These are phyloP conservation scores for Sphagnum magellanicum DNA, from an alignment of 228 moss, liverwort and hornwort genomes.

Conservation along the genomic window DNA sequence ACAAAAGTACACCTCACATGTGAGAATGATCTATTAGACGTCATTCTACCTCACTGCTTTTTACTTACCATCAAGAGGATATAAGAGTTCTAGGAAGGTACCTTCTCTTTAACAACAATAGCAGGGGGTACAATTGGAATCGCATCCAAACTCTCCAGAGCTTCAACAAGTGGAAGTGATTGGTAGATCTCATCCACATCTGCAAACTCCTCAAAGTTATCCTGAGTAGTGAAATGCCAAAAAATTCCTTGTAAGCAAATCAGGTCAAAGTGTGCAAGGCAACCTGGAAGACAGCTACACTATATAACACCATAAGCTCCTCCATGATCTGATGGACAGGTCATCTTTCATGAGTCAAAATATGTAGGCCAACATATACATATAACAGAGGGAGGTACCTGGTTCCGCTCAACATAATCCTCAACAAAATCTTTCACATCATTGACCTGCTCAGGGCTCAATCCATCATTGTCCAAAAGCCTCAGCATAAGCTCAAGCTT, in stretches of 20 bases:
- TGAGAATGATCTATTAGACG: too few relatives aligned
- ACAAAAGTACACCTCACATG: not conserved
- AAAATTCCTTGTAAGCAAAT: not conserved
- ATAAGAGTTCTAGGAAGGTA: slow-evolving; percentile 2
- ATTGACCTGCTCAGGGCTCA: slow-evolving; percentile 82
- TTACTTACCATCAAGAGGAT: too few relatives aligned
- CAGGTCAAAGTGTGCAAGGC: too few relatives aligned
- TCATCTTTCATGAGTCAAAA: too few relatives aligned
- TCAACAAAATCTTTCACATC: slow-evolving; percentile 89
- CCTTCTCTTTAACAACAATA: slow-evolving; percentile 86
- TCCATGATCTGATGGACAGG: too few relatives aligned
- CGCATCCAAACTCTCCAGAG: slow-evolving; percentile 73
- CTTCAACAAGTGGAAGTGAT: slow-evolving; percentile 89
- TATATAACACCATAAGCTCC: too few relatives aligned
- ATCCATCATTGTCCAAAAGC: slow-evolving; percentile 91
- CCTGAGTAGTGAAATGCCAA: slow-evolving; percentile 25
- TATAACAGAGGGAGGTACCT: slow-evolving; percentile 27
- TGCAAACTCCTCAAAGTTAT: slow-evolving; percentile 80
- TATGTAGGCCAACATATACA: too few relatives aligned
- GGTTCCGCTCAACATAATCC: slow-evolving; percentile 97
- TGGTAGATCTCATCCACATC: slow-evolving; percentile 85
- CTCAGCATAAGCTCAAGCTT: slow-evolving; percentile 88
- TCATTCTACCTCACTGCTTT: too few relatives aligned
- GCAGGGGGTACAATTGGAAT: slow-evolving; percentile 64
- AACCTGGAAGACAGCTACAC: too few relatives aligned